These are phyloP conservation scores for Flaveria floridana DNA, from an alignment of 140 eudicot genomes.

Conservation along the genomic window DNA sequence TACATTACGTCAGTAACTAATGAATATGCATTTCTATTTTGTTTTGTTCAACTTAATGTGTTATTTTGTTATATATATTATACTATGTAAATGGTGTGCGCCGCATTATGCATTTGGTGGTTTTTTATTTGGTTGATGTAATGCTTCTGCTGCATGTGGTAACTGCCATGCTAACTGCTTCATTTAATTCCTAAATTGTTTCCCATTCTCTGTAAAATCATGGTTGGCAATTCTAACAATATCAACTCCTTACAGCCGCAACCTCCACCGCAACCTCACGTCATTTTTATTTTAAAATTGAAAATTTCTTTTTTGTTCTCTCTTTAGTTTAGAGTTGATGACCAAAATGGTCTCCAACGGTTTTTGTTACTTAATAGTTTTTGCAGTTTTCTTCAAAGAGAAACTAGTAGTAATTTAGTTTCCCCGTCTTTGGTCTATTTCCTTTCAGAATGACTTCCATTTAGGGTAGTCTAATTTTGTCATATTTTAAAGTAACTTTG, in stretches of 20 bases:
- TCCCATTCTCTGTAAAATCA: background rate
- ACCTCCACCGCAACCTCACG: background rate
- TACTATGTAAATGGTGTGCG: background rate
- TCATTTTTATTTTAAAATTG: background rate
- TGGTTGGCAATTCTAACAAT: background rate
- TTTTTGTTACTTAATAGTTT: too few species aligned
- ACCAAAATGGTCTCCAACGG: background rate
- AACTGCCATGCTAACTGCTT: constrained; percentile 10
- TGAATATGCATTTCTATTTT: constrained; percentile 13
- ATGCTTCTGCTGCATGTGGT: constrained; percentile 6
- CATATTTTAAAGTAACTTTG: background rate
- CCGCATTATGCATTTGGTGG: background rate
- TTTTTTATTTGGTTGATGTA: constrained; percentile 16
- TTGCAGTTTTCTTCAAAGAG: too few species aligned
- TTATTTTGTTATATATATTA: background rate
- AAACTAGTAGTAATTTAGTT: background rate
- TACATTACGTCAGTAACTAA: background rate
- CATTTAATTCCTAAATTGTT: constrained; percentile 9
- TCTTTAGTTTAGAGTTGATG: background rate
- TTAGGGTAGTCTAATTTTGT: background rate
- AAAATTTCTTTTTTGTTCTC: background rate
- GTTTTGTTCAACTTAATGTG: constrained; percentile 10
- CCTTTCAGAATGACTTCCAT: background rate
- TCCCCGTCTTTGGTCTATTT: background rate
- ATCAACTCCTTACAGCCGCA: background rate